phyloP scores from a whole-genome alignment of 2,329 filamentous ascomycete genomes.

The Aureobasidium sp. region DNA sequence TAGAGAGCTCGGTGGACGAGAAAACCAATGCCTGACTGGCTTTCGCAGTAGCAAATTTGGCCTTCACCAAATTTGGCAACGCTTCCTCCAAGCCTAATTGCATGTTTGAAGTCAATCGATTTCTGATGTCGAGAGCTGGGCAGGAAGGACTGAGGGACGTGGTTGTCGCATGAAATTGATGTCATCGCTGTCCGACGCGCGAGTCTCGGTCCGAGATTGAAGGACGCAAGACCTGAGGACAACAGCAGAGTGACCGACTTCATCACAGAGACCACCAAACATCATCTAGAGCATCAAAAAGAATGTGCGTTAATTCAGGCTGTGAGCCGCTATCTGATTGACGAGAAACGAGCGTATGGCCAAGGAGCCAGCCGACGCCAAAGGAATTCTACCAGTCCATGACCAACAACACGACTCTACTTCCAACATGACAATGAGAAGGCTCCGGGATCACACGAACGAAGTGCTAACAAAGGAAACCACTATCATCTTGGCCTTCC shows the following conservation, averaged over 20 bases:
- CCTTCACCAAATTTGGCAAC: conserved; percentile 28
- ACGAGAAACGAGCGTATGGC: neutral
- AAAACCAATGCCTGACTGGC: conserved; percentile 31
- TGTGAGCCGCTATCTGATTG: neutral
- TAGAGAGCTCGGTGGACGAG: conserved; percentile 33
- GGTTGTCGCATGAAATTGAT: neutral
- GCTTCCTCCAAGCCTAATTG: conserved; percentile 15
- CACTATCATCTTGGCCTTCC: neutral
- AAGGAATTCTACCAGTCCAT: neutral
- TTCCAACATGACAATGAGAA: neutral
- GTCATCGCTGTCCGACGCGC: neutral
- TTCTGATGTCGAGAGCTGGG: neutral
- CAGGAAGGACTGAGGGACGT: neutral
- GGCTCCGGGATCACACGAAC: neutral
- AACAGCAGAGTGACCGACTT: neutral
- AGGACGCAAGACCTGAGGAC: neutral
- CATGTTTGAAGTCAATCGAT: neutral
- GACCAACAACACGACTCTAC: neutral
- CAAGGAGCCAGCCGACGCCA: neutral
- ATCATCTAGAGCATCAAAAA: neutral
- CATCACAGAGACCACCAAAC: neutral
- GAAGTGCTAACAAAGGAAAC: neutral
- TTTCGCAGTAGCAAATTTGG: conserved; percentile 33
- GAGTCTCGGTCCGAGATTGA: neutral
- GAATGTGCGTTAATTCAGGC: neutral